A percentile compares a stretch with the other conserved stretches of the same genome.
Conservation (phyloP, 2,329 filamentous ascomycete genomes). For the Verruconis gallopava region DNA sequence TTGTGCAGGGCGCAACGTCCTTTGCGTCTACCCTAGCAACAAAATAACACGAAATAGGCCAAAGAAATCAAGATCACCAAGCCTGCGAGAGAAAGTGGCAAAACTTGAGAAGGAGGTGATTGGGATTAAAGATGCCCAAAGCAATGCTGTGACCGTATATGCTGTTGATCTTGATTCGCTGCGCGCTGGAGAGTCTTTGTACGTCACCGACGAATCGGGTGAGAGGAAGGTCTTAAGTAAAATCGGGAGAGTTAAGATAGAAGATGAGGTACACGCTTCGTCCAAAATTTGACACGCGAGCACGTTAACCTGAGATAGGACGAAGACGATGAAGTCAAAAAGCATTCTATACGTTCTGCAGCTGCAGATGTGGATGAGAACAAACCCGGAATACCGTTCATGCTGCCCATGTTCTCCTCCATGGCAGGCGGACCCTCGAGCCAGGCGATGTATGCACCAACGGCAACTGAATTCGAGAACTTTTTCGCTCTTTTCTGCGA, state of each 20-base stretch:
- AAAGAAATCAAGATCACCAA: background rate
- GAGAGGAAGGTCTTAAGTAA: background rate
- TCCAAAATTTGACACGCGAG: no score
- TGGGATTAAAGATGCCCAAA: conserved; percentile 2
- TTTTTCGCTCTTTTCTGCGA: background rate
- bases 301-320: no score
- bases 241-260: background rate
- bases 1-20: background rate
- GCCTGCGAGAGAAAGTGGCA: background rate
- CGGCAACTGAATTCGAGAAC: background rate
- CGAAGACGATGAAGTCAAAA: no score
- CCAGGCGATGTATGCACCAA: background rate
- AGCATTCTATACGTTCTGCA: no score
- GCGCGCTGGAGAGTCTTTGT: background rate
- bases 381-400: background rate
- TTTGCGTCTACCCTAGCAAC: background rate
- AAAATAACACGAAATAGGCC: background rate
- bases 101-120: background rate
- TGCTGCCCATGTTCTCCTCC: background rate
- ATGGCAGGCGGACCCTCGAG: background rate
- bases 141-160: conserved; percentile 2
- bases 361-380: background rate
- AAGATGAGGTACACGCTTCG: no score
- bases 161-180: background rate
- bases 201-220: conserved; percentile 1